Evolutionary conservation across 1,284 basidiomycete genomes (phyloP), one percentile per base, ranked within the genome.

Genomic region (Naganishia cerealis): DNA sequence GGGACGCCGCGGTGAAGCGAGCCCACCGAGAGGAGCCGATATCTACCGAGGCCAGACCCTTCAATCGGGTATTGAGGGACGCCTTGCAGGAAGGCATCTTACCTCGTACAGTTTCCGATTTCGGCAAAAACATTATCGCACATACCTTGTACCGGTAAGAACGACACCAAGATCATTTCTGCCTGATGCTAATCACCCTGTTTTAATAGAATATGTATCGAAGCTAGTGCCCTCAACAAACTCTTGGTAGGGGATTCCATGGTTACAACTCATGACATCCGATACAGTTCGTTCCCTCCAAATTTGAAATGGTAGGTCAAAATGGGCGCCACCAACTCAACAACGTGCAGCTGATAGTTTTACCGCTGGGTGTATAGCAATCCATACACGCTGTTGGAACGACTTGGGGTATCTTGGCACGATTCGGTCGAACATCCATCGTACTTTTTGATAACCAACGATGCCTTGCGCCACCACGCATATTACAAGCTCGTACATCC

Each of bases 91-190:
- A 74, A 2, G 66, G 69, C 36, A 55, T 66, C 38, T 66, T 65
- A 7, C 43, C 66, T 13, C 50, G 57, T 24, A 66, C 59, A 12
- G 52, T 74, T 46, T 70, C 58, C 21, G 75, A 75, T 67, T 75
- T 75, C 38, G 71, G 69, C 6, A 67, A 72, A 29, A 69, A 71
- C 6, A 70, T 76, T 24, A 61, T 76, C 9, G 69, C 72, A 9
- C 70, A 73, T 57, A 73, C 74, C 26, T 55, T 75, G 21, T 74
- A 75, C 65, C 59, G 73, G 75, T 76, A 48, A 70, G 75, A 66
- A 15, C n/a, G 18, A 36, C 0, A 8, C 10, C 15, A 10, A 21
- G 0, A 29, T 13, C 26, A 26, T 18, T 18, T 40, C 18, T n/a
- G 33, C 24, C 8, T 7, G 21, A 52, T 13, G 15, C 48, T n/a